phyloP scores from a whole-genome alignment of 1,139 yeast genomes.

The Saccharomyces hybrid region DNA sequence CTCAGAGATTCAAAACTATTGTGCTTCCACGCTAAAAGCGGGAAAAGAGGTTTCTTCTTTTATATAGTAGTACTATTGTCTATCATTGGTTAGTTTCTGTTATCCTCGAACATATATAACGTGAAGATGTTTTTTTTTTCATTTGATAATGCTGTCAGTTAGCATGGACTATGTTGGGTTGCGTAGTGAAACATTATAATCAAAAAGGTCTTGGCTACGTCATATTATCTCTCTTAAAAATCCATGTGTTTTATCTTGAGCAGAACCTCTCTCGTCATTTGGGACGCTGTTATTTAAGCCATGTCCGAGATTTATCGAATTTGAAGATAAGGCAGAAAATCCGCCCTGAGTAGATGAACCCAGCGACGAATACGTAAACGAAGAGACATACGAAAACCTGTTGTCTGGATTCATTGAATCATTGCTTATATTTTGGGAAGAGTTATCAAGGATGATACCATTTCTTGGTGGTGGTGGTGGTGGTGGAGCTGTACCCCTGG shows the following conservation, averaged over 20 bases:
- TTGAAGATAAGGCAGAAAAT: slow-evolving; percentile 9
- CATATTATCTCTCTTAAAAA: slow-evolving; percentile 14
- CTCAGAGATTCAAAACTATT: no score
- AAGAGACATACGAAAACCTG: slow-evolving; percentile 11
- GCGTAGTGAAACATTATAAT: neutral
- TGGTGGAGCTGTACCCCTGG: slow-evolving; percentile 3
- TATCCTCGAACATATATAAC: no score
- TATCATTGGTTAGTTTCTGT: no score
- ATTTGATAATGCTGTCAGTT: neutral
- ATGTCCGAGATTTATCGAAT: slow-evolving; percentile 5
- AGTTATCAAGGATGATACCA: neutral
- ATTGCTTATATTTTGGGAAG: neutral
- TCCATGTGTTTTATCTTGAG: slow-evolving; percentile 6
- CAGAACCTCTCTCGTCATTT: neutral
- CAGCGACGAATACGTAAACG: slow-evolving; percentile 6
- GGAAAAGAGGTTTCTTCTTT: no score
- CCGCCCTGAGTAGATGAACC: slow-evolving; percentile 6
- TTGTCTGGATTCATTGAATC: neutral
- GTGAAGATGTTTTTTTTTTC: no score
- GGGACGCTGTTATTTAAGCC: neutral
- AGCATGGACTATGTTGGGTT: neutral
- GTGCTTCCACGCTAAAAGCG: no score
- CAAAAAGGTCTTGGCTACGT: neutral
- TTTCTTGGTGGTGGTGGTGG: slow-evolving; percentile 8
- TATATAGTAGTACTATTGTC: no score